Evolutionary conservation across 1,284 basidiomycete genomes (phyloP).

Genomic region (Flammula alnicola): DNA sequence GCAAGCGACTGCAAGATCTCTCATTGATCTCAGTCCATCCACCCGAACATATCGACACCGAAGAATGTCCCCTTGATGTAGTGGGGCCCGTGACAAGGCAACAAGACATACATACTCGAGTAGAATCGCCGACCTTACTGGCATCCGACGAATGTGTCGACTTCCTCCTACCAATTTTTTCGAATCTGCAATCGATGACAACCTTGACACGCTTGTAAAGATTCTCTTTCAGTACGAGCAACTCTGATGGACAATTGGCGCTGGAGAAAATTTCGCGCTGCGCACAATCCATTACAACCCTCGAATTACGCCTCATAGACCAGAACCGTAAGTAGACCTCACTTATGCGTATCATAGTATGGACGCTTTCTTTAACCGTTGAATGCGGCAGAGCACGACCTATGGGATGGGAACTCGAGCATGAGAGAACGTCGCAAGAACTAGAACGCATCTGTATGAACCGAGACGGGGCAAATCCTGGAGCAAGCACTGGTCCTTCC

Average conservation of each 20-base stretch:
- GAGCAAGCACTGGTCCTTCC: neutral
- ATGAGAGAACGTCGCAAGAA: conserved; percentile 6
- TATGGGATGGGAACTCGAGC: conserved; percentile 4
- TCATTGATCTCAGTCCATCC: conserved; percentile 13
- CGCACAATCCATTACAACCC: no score
- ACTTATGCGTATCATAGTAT: neutral
- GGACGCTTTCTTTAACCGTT: neutral
- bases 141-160: no score
- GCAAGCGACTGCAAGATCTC: conserved; percentile 14
- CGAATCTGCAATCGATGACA: no score
- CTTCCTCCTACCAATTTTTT: no score
- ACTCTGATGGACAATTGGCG: neutral
- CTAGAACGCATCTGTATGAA: conserved; percentile 15
- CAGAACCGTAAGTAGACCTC: no score
- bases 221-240: no score
- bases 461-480: conserved; percentile 13
- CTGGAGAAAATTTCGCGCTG: neutral
- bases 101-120: neutral
- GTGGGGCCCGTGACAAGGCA: neutral
- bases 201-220: no score
- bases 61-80: neutral
- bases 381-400: conserved; percentile 4
- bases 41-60: neutral
- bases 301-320: no score
- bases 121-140: no score